These are phyloP conservation scores for Colletotrichum sp. DNA, from an alignment of 2,329 filamentous ascomycete genomes.

Conservation along the genomic window DNA sequence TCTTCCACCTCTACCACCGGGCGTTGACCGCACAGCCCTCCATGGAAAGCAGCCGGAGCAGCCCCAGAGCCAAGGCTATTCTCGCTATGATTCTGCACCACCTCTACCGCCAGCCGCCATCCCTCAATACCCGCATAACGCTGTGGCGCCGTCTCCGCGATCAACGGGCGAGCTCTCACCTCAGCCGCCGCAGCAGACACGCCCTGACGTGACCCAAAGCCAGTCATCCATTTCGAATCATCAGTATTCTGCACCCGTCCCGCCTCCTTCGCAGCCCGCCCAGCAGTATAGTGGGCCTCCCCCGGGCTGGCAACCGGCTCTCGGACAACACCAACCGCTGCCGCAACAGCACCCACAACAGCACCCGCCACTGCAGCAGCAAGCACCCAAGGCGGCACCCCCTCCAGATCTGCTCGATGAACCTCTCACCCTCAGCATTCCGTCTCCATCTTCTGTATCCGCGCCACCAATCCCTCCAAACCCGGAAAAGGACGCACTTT, in stretches of 20 bases:
- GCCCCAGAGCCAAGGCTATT: constrained; percentile 26
- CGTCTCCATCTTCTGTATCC: constrained; percentile 55
- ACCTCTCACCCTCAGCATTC: constrained; percentile 56
- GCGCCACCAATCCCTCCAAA: constrained; percentile 93
- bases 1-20: constrained; percentile 34
- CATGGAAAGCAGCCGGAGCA: constrained; percentile 13
- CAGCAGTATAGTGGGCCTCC: constrained; percentile 1
- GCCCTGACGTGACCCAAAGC: constrained; percentile 12
- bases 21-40: constrained; percentile 27
- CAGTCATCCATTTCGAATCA: not conserved
- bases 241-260: constrained; percentile 27
- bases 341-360: constrained; percentile 14
- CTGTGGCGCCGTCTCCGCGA: not conserved
- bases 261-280: constrained; percentile 21
- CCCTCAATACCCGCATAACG: not conserved
- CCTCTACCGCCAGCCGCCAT: constrained; percentile 41
- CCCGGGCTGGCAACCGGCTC: constrained; percentile 22
- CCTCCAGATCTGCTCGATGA: constrained; percentile 63
- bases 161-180: constrained; percentile 8
- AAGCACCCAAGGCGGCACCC: constrained; percentile 36
- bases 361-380: constrained; percentile 27
- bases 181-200: constrained; percentile 4
- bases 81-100: constrained; percentile 54
- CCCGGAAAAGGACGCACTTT: constrained; percentile 89
- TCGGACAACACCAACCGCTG: constrained; percentile 15